phyloP scores from a whole-genome alignment of 1,284 basidiomycete species.

The Stygiomarasmius scandens region DNA sequence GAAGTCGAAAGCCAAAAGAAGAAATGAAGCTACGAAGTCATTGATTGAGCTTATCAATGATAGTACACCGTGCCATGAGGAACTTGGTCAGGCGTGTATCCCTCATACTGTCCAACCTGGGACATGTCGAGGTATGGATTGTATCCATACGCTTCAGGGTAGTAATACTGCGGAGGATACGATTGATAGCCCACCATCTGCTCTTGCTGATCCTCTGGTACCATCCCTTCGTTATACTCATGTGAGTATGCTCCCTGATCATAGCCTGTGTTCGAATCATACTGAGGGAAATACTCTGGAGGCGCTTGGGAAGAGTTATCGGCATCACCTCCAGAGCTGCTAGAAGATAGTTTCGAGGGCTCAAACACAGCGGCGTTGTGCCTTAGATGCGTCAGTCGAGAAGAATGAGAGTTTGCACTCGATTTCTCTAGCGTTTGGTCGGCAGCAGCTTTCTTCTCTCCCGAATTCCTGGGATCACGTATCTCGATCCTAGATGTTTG shows the following conservation, averaged over 20 bases:
- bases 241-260: not conserved
- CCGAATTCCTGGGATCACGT: slow-evolving; percentile 53
- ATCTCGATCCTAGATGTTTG: slow-evolving; percentile 74
- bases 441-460: slow-evolving; percentile 27
- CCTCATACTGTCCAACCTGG: slow-evolving; percentile 64
- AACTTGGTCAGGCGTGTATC: slow-evolving; percentile 58
- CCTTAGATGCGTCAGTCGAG: slow-evolving; percentile 31
- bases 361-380: slow-evolving; percentile 51
- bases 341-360: slow-evolving; percentile 30
- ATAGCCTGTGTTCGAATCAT: not conserved
- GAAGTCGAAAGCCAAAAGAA: no score
- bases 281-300: slow-evolving; percentile 14
- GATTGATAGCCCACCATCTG: slow-evolving; percentile 52
- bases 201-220: slow-evolving; percentile 21
- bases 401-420: not conserved
- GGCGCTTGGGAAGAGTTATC: slow-evolving; percentile 2
- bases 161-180: slow-evolving; percentile 64
- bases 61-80: slow-evolving; percentile 63
- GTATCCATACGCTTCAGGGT: slow-evolving; percentile 69
- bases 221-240: not conserved
- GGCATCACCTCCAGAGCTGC: slow-evolving; percentile 27
- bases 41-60: slow-evolving; percentile 12
- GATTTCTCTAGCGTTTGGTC: slow-evolving; percentile 22
- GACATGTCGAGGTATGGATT: slow-evolving; percentile 66
- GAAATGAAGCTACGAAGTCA: no score